Percentiles rank a stretch among this genome's conserved stretches.
phyloP scores from a whole-genome alignment of 108 stramenopile genomes.

The Aurantiochytrium sp. region DNA sequence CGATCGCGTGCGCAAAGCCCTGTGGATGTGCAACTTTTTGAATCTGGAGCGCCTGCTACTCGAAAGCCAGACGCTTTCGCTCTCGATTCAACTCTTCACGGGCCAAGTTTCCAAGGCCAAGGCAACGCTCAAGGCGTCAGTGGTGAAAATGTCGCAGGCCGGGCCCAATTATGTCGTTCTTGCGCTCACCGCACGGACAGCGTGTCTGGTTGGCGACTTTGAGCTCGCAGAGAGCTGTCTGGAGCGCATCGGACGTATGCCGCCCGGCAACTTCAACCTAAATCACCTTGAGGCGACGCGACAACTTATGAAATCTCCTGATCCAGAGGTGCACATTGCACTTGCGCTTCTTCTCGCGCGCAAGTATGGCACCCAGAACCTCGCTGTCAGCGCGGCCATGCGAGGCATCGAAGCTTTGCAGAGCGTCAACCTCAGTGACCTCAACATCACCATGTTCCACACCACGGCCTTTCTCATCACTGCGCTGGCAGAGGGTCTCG shows the following conservation, averaged over 20 bases:
- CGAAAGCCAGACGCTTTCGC: not conserved
- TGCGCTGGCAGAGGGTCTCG: not conserved
- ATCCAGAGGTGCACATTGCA: not conserved
- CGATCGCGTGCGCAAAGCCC: not conserved
- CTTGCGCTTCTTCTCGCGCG: not conserved
- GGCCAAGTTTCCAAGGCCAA: not conserved
- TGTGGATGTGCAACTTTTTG: conserved; percentile 3
- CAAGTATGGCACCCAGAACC: not conserved
- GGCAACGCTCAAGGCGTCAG: not conserved
- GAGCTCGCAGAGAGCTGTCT: not conserved
- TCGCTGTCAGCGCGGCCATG: not conserved
- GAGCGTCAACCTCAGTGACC: not conserved
- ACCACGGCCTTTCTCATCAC: not conserved
- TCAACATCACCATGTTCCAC: not conserved
- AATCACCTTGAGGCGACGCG: not conserved
- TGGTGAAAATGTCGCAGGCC: not conserved
- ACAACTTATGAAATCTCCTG: not conserved
- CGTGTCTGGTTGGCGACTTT: not conserved
- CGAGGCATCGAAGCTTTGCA: not conserved
- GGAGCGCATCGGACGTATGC: not conserved
- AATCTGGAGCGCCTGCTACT: not conserved
- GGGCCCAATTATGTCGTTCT: not conserved
- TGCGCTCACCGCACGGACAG: not conserved
- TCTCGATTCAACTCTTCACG: not conserved
- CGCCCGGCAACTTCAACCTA: not conserved